Percentiles rank a stretch among this genome's conserved stretches.
Conservation (phyloP, 805 yeast genomes). For the Priceomyces carsonii region DNA sequence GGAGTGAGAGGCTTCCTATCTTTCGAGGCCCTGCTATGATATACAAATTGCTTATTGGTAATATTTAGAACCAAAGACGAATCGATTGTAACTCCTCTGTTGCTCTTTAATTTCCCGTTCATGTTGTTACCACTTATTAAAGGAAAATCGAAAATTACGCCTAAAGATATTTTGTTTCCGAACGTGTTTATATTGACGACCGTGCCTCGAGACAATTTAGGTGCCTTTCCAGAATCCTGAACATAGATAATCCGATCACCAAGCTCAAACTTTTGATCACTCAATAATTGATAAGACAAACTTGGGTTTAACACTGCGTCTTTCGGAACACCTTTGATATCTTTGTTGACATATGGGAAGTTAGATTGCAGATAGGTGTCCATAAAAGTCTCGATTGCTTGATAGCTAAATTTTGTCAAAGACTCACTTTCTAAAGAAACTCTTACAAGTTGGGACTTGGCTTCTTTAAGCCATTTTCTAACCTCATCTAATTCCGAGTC, state of each 20-base stretch:
- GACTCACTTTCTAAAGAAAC: conserved; percentile 80
- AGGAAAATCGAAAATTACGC: conserved; percentile 81
- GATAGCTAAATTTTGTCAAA: conserved; percentile 63
- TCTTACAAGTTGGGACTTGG: conserved; percentile 48
- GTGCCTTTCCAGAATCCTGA: conserved; percentile 86
- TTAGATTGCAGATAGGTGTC: conserved; percentile 49
- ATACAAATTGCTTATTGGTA: conserved; percentile 71
- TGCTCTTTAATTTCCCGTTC: conserved; percentile 73
- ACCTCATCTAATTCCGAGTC: conserved; percentile 46
- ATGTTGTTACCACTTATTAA: conserved; percentile 80
- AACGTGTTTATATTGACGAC: conserved; percentile 65
- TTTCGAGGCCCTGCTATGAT: conserved; percentile 67
- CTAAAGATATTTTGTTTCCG: conserved; percentile 65
- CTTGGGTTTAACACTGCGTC: conserved; percentile 78
- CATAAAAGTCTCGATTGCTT: conserved; percentile 65
- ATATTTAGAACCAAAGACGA: conserved; percentile 80
- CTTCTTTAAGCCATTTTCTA: conserved; percentile 51
- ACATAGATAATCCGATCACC: conserved; percentile 92
- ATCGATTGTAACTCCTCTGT: conserved; percentile 83
- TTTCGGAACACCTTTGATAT: conserved; percentile 79
- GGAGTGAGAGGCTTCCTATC: conserved; percentile 14
- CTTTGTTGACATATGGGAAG: conserved; percentile 46
- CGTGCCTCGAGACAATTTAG: conserved; percentile 84
- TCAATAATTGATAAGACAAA: conserved; percentile 67
- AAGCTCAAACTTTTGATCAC: conserved; percentile 72